Conservation (phyloP, 352 stramenopile species). For the Elongisporangium senticosum region DNA sequence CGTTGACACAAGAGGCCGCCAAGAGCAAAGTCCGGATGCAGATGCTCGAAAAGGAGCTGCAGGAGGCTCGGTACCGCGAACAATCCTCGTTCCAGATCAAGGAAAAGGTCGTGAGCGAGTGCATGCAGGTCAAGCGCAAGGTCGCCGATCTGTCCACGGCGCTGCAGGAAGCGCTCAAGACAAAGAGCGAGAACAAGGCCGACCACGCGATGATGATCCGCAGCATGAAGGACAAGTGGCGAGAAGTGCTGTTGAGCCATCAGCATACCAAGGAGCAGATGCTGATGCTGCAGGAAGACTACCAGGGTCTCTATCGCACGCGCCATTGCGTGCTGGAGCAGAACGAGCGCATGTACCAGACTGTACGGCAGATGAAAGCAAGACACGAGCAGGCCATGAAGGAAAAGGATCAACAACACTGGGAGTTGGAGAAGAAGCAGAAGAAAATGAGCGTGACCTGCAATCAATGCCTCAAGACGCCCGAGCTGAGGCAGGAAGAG, state of each 20-base stretch:
- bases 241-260: conserved; percentile 34
- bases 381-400: conserved; percentile 41
- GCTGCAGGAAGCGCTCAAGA: conserved; percentile 37
- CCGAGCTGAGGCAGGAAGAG: conserved; percentile 39
- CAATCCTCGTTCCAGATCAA: conserved; percentile 61
- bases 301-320: conserved; percentile 51
- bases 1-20: conserved; percentile 50
- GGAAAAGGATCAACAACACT: conserved; percentile 44
- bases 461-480: conserved; percentile 44
- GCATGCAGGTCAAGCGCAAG: conserved; percentile 49
- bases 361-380: conserved; percentile 36
- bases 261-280: conserved; percentile 52
- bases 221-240: conserved; percentile 69
- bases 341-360: conserved; percentile 40
- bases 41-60: conserved; percentile 62
- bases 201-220: conserved; percentile 36
- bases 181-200: conserved; percentile 40
- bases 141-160: conserved; percentile 41
- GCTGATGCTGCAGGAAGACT: conserved; percentile 67
- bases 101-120: conserved; percentile 56
- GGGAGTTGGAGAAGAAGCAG: conserved; percentile 57
- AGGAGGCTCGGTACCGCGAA: conserved; percentile 56
- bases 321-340: conserved; percentile 31
- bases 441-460: conserved; percentile 45
- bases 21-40: conserved; percentile 40